phyloP scores from a whole-genome alignment of 1,139 yeast genomes.

The Geotrichum restrictum region DNA sequence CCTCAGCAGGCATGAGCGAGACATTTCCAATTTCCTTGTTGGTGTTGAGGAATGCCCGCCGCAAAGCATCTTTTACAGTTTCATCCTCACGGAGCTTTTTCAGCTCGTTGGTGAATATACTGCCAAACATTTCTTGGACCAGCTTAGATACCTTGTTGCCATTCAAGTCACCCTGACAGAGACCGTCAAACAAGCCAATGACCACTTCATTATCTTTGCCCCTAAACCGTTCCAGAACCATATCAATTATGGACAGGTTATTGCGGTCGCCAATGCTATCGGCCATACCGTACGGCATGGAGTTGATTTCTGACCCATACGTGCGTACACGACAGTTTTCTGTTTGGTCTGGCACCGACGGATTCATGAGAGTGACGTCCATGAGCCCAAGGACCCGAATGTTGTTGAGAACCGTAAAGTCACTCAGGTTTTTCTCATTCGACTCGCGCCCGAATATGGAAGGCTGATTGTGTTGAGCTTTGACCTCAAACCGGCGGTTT shows the following conservation, averaged over 20 bases:
- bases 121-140: slow-evolving; percentile 68
- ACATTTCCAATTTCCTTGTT: slow-evolving; percentile 73
- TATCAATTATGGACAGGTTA: slow-evolving; percentile 70
- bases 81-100: slow-evolving; percentile 46
- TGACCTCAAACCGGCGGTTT: slow-evolving; percentile 84
- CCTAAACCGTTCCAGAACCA: slow-evolving; percentile 81
- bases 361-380: slow-evolving; percentile 88
- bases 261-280: slow-evolving; percentile 75
- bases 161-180: slow-evolving; percentile 45
- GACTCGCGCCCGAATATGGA: slow-evolving; percentile 27
- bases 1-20: slow-evolving; percentile 36
- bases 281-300: slow-evolving; percentile 84
- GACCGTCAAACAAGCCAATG: slow-evolving; percentile 85
- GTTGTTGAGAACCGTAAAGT: slow-evolving; percentile 67
- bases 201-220: slow-evolving; percentile 72
- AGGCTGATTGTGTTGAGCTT: slow-evolving; percentile 50
- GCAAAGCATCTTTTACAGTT: slow-evolving; percentile 59
- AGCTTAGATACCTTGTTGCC: slow-evolving; percentile 65
- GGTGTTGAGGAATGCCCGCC: slow-evolving; percentile 71
- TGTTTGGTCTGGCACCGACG: slow-evolving; percentile 81
- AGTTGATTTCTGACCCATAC: slow-evolving; percentile 77
- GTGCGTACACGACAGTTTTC: slow-evolving; percentile 84
- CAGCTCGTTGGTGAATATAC: slow-evolving; percentile 61
- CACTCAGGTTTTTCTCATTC: slow-evolving; percentile 57
- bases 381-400: slow-evolving; percentile 77